Percentiles rank a stretch among this genome's conserved stretches.
phyloP scores from a whole-genome alignment of 768 basidiomycete species.

The Trametes cinnabarina region DNA sequence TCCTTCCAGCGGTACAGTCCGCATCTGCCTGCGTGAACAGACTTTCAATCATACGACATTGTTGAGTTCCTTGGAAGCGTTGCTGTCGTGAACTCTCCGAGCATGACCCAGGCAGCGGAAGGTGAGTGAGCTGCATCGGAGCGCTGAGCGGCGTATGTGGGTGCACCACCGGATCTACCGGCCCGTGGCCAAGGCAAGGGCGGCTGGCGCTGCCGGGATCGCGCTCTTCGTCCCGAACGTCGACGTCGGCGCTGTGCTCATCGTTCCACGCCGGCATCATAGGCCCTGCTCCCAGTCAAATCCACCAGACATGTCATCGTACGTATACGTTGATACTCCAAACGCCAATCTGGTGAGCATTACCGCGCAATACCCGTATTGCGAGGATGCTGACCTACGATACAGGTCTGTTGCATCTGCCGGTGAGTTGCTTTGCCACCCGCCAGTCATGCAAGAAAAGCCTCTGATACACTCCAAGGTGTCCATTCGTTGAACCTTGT shows the following conservation, averaged over 20 bases:
- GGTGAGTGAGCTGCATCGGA: background rate
- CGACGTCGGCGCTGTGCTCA: background rate
- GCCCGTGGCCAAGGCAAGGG: background rate
- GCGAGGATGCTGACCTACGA: constrained; percentile 8
- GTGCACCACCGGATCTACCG: background rate
- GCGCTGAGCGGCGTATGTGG: background rate
- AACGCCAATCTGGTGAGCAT: constrained; percentile 67
- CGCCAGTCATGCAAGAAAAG: background rate
- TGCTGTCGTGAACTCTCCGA: too few species aligned
- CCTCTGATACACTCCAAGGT: constrained; percentile 46
- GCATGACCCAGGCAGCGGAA: too few species aligned
- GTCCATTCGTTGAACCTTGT: constrained; percentile 72
- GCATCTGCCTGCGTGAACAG: too few species aligned
- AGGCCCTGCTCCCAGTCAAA: too few species aligned
- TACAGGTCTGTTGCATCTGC: constrained; percentile 76
- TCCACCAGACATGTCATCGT: constrained; percentile 27
- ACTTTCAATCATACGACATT: too few species aligned
- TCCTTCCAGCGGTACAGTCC: too few species aligned
- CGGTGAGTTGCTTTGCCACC: constrained; percentile 41
- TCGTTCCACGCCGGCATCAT: background rate
- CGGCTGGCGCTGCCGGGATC: background rate
- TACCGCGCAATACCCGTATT: background rate
- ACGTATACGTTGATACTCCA: constrained; percentile 58
- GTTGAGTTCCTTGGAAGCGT: too few species aligned
- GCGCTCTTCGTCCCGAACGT: background rate